Evolutionary conservation across 805 yeast species (phyloP), one percentile per base, ranked within the genome.

Genomic region (Starmerella kuoi): DNA sequence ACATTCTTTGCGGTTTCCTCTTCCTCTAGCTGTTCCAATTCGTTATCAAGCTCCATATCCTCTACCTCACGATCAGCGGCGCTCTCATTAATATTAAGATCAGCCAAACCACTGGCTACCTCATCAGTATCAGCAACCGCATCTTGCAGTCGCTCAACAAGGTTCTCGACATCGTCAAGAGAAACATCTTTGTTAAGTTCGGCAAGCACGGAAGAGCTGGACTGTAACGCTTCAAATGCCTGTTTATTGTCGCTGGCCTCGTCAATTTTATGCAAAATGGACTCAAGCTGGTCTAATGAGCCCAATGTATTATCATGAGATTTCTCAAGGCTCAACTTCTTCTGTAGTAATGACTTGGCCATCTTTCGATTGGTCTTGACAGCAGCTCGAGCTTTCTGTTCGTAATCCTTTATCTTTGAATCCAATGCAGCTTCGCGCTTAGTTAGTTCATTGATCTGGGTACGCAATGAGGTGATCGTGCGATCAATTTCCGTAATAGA

Each of bases 131-230:
- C 61, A 8, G 53, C 57, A 24, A 55, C 55, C 11, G 71, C 50
- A 33, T 61, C 64, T 38, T 65, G 69, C 50, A 70, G 54, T 5
- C 68, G 47, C 3, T 62, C 60, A 19, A 64, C 66, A 1, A 72
- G 67, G 27, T 59, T 55, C 8, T 70, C 73, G 12, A 63, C 58
- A 2, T 69, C 70, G 3, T 72, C 74, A 23, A 40, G 27, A 17
- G 19, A 21, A 26, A 64, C 48, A 37, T 62, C 63, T 7, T 56
- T 40, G 44, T 70, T 70, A 35, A 72, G 57, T 21, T 54, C 46
- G 37, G 55, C 55, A 26, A 72, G 56, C 17, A 66, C 54, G 7
- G 52, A 51, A 4, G 62, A 55, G 19, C 71, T 64, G 15, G 60
- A 56, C 40, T 58, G 55, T 18, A 72, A 46, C 2, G 69, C 66